Percentiles rank a stretch among this genome's conserved stretches.
phyloP scores from a whole-genome alignment of 176 grass and related monocot genomes.

The Oryza meyeriana region DNA sequence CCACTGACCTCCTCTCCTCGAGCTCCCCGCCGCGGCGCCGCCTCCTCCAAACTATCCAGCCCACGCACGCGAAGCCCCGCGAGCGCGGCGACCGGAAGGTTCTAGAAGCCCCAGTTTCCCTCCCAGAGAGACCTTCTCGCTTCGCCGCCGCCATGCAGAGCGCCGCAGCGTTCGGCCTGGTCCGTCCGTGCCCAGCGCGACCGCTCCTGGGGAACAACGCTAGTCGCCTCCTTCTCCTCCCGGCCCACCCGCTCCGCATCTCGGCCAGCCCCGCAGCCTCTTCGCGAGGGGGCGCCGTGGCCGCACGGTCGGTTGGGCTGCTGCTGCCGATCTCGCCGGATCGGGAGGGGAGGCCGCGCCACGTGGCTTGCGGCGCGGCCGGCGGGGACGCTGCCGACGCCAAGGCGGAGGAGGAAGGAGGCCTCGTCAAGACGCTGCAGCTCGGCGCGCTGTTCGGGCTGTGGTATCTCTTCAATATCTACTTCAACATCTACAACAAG shows the following conservation, averaged over 20 bases:
- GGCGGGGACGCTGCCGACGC: neutral
- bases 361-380: neutral
- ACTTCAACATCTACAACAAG: constrained; percentile 94
- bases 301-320: constrained; percentile 19
- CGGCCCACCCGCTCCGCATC: neutral
- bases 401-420: constrained; percentile 6
- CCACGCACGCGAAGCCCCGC: neutral
- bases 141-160: constrained; percentile 33
- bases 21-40: neutral
- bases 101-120: neutral
- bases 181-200: constrained; percentile 37
- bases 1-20: neutral
- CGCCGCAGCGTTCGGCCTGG: constrained; percentile 41
- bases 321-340: constrained; percentile 20
- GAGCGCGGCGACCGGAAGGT: neutral
- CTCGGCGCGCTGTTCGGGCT: constrained; percentile 61
- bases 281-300: neutral
- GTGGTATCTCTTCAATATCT: constrained; percentile 91
- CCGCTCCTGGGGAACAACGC: neutral
- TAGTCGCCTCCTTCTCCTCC: neutral
- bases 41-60: too few species aligned
- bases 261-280: neutral
- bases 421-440: constrained; percentile 48
- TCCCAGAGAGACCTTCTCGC: neutral
- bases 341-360: neutral